Evolutionary conservation across 441 rosid genomes (phyloP).

Genomic region (Manihot esculenta): DNA sequence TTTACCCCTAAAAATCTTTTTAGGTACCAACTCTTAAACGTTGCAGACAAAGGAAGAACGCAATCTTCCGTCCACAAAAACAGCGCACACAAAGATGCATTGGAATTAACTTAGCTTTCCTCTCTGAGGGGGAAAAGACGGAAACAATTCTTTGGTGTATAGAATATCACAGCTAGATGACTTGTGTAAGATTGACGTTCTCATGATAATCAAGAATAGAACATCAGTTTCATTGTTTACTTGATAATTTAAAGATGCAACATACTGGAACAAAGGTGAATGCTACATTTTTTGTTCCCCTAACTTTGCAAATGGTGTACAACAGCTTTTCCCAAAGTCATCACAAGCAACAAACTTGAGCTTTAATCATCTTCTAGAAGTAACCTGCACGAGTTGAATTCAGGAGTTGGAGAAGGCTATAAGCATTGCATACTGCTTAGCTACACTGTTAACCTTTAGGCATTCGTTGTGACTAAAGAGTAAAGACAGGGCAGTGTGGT

Average conservation of each 20-base stretch:
- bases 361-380: background rate
- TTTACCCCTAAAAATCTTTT: background rate
- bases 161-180: background rate
- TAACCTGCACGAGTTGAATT: constrained; percentile 15
- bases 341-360: background rate
- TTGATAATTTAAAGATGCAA: background rate
- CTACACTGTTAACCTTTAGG: background rate
- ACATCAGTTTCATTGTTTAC: background rate
- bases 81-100: background rate
- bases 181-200: background rate
- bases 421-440: background rate
- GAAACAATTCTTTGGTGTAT: background rate
- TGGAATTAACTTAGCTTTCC: background rate
- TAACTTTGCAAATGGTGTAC: too few species aligned
- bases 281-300: background rate
- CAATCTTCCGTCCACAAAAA: too few species aligned
- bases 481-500: background rate
- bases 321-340: background rate
- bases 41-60: background rate
- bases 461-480: background rate
- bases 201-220: background rate
- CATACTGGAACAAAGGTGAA: background rate
- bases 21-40: too few species aligned
- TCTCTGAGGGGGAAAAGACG: too few species aligned
- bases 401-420: background rate